Base-by-base conservation (phyloP, 1,284 basidiomycete species). In the Mycena citricolor region DNA sequence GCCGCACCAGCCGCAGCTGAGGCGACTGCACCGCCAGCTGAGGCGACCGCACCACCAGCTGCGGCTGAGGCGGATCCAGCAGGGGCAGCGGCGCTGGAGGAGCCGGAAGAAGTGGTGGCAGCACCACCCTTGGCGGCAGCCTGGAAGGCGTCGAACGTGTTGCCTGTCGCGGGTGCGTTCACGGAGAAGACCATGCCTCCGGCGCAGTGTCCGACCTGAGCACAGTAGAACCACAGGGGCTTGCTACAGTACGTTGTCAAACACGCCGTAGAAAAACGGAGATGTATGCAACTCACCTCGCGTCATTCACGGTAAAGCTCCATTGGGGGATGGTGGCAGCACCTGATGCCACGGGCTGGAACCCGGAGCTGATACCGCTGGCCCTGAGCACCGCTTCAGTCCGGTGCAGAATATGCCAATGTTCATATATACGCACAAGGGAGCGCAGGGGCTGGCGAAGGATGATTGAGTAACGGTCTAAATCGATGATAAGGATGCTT, bases 381-480 rank as follows among this genome's bases (percentile, higher is more conserved):
- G 43, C 46, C 31, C 36, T 47, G 13, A 26, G 57, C 20, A 34
- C 35, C 10, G 3, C 4, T 16, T 32, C 31, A 32, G 31, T 20
- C 29, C 6, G n/a, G 10, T 7, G 11, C 31, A 7, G 4, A 16
- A 14, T 16, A 14, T 10, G 10, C 17, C 3, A 32, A 11, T 10
- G 21, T 3, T 4, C 11, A 5, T 16, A 13, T 16, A 13, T 17
- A 36, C 38, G 8, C 32, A 61, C 57, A 66, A 50, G 45, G 59
- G 47, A 22, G 53, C 44, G 59, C 65, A 74, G 17, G 81, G 81
- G 8, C 60, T 54, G 16, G 64, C 63, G 58, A 83, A 84, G 11
- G 74, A 73, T 13, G 79, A 80, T 61, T 82, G 79, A 11, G 78
- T 80, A 49, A 77, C 70, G 32, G 75, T 75, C 71, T 76, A 31